Percentiles rank a stretch among this genome's conserved stretches.
Conservation (phyloP, 192 early-diverging fungal genomes). For the Coemansia sp. region DNA sequence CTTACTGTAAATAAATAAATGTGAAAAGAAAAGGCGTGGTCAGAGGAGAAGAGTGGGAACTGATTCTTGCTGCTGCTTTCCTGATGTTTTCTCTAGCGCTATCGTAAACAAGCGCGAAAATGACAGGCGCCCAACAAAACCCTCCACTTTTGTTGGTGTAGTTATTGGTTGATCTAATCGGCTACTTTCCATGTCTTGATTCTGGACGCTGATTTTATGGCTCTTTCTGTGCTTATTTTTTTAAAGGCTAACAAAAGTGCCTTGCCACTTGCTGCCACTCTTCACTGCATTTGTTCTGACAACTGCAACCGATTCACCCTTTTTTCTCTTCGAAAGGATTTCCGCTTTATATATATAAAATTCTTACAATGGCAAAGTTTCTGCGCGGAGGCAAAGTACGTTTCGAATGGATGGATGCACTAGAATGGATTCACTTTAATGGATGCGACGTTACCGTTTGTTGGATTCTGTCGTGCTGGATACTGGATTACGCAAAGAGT, state of each 20-base stretch:
- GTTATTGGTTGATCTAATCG: too few relatives aligned
- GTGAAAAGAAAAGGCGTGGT: too few relatives aligned
- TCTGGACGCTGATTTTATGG: too few relatives aligned
- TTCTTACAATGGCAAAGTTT: slow-evolving; percentile 49
- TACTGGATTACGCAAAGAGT: background rate
- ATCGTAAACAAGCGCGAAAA: too few relatives aligned
- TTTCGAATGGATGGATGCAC: slow-evolving; percentile 28
- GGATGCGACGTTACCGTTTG: background rate
- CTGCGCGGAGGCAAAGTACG: slow-evolving; percentile 53
- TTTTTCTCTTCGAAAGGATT: slow-evolving; percentile 19
- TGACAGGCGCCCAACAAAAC: too few relatives aligned
- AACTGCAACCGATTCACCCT: slow-evolving; percentile 15
- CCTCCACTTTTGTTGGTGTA: too few relatives aligned
- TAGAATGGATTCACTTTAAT: background rate
- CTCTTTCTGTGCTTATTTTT: background rate
- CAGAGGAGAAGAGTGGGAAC: too few relatives aligned
- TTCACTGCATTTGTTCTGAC: slow-evolving; percentile 3
- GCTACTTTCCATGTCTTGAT: too few relatives aligned
- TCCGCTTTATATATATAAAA: slow-evolving; percentile 16
- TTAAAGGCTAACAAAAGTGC: background rate
- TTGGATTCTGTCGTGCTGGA: background rate
- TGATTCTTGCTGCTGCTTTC: too few relatives aligned
- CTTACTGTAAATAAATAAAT: too few relatives aligned
- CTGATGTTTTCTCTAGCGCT: too few relatives aligned
- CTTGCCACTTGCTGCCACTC: background rate